Percentiles rank a stretch among this genome's conserved stretches.
phyloP scores from a whole-genome alignment of 139 green algal species.

The Micromonas commoda region DNA sequence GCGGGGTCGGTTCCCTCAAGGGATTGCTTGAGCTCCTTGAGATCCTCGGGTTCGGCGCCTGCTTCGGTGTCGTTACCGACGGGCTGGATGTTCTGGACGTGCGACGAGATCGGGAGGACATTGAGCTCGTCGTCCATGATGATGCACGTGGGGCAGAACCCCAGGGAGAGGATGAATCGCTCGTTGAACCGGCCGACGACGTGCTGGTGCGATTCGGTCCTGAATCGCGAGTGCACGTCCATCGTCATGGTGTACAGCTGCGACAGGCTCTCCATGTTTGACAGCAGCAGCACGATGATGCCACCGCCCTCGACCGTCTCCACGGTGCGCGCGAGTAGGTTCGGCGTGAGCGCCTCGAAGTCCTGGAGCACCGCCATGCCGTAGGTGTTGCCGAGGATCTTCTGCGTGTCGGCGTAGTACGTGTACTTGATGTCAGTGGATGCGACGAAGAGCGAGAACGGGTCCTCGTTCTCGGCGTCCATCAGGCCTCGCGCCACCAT shows the following conservation, averaged over 20 bases:
- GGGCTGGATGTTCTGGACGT: conserved; percentile 36
- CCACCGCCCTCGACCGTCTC: conserved; percentile 97
- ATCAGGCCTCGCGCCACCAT: conserved; percentile 83
- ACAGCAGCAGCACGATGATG: conserved; percentile 87
- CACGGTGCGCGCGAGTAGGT: conserved; percentile 90
- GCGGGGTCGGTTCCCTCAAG: conserved; percentile 71
- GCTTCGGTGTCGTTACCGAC: conserved; percentile 1
- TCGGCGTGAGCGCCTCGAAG: conserved; percentile 98
- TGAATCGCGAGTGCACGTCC: conserved; percentile 87
- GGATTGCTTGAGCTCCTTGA: conserved; percentile 70
- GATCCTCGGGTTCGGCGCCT: conserved; percentile 48
- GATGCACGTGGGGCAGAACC: conserved; percentile 68
- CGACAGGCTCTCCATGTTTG: conserved; percentile 72
- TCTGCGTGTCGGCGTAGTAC: conserved; percentile 96
- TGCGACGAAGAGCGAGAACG: conserved; percentile 93
- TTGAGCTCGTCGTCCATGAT: conserved; percentile 99
- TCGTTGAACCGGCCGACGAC: conserved; percentile 92
- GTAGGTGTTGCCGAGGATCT: conserved; percentile 95
- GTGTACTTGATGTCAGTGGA: conserved; percentile 95
- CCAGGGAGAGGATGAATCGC: conserved; percentile 88
- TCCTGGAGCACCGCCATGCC: conserved; percentile 99
- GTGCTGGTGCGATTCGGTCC: conserved; percentile 83
- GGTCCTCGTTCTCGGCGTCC: conserved; percentile 94
- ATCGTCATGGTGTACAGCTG: conserved; percentile 94
- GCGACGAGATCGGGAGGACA: conserved; percentile 83